Conservation (phyloP, 768 basidiomycete species). For the Pholiota conissans region DNA sequence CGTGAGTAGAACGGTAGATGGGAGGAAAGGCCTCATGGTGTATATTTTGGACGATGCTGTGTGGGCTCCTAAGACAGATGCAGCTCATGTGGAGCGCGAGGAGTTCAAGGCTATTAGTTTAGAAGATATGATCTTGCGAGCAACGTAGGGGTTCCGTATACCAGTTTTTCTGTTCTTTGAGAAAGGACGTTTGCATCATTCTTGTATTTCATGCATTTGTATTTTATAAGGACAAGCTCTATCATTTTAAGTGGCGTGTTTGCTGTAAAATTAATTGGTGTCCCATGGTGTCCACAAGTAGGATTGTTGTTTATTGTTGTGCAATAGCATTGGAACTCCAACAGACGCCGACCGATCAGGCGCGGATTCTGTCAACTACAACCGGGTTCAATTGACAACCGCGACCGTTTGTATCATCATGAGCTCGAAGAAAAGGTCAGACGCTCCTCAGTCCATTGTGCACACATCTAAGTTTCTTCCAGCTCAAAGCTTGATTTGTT, state of each 20-base stretch:
- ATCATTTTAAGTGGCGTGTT: too few relatives aligned
- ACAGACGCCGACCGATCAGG: neutral
- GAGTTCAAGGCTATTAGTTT: conserved; percentile 77
- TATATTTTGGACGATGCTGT: conserved; percentile 94
- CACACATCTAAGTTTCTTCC: neutral
- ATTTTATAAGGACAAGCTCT: too few relatives aligned
- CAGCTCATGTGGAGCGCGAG: conserved; percentile 48
- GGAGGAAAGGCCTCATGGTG: conserved; percentile 83
- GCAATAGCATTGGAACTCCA: neutral
- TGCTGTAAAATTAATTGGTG: too few relatives aligned
- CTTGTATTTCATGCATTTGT: neutral
- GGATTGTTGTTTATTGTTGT: conserved; percentile 17
- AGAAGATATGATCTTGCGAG: conserved; percentile 85
- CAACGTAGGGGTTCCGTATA: conserved; percentile 20
- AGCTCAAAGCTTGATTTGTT: conserved; percentile 83
- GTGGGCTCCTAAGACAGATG: conserved; percentile 64
- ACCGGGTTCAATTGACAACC: too few relatives aligned
- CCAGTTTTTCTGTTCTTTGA: neutral
- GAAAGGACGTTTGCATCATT: neutral
- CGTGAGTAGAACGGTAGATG: conserved; percentile 76
- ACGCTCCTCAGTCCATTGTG: neutral
- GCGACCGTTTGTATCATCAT: conserved; percentile 7
- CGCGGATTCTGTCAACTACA: neutral
- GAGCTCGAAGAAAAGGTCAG: conserved; percentile 27
- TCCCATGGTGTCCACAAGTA: too few relatives aligned